Percentiles rank a stretch among this genome's conserved stretches.
Evolutionary conservation across 164 flowering plant species (phyloP).

Genomic region (Saururus chinensis): DNA sequence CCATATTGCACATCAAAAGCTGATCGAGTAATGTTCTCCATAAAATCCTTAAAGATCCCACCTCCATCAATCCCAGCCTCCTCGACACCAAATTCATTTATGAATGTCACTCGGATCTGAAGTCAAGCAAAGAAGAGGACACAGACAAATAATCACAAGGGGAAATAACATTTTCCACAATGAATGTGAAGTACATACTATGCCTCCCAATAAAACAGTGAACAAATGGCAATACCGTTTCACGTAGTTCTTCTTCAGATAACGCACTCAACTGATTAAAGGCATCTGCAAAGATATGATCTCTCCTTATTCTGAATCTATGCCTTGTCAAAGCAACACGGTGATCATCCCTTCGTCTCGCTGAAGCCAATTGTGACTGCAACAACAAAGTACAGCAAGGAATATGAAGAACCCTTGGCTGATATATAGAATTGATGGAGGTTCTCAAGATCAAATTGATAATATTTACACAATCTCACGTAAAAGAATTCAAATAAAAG

Average conservation of each 20-base stretch:
- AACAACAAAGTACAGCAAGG: slow-evolving; percentile 4
- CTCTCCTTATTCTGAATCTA: slow-evolving; percentile 75
- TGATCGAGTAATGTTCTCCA: slow-evolving; percentile 91
- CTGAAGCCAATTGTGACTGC: slow-evolving; percentile 73
- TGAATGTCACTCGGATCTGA: slow-evolving; percentile 87
- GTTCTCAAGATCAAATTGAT: neutral
- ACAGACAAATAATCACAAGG: neutral
- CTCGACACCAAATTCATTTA: slow-evolving; percentile 97
- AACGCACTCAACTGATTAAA: slow-evolving; percentile 69
- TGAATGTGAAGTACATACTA: neutral
- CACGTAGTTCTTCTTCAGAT: slow-evolving; percentile 85
- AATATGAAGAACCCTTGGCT: neutral
- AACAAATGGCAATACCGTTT: slow-evolving; percentile 34
- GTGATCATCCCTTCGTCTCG: slow-evolving; percentile 47
- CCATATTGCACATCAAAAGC: slow-evolving; percentile 98
- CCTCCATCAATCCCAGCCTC: slow-evolving; percentile 99
- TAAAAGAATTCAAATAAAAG: neutral
- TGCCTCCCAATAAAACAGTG: neutral
- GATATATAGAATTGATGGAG: neutral
- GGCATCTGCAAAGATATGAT: slow-evolving; percentile 91
- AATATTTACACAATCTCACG: neutral
- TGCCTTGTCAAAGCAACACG: slow-evolving; percentile 54
- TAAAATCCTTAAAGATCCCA: slow-evolving; percentile 97
- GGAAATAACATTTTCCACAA: neutral
- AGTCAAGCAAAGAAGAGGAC: neutral